These are phyloP conservation scores for Teratosphaeria nubilosa DNA, from an alignment of 2,329 filamentous ascomycete genomes.

Conservation along the genomic window DNA sequence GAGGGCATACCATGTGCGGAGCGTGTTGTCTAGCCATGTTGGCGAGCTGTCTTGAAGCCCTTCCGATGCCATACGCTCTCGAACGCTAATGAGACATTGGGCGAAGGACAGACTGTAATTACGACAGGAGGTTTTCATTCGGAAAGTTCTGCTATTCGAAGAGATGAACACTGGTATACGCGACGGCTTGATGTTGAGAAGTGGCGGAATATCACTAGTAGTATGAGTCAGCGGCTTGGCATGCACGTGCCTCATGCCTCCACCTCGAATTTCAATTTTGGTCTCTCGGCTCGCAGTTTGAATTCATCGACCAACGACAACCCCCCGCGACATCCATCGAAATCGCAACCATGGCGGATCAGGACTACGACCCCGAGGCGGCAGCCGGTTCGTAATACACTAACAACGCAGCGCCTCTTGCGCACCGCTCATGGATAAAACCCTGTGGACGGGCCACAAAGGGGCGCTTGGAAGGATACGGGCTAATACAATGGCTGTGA, in stretches of 20 bases:
- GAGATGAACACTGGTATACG: too few relatives aligned
- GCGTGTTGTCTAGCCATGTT: too few relatives aligned
- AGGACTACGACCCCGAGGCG: conserved; percentile 90
- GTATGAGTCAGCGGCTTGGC: neutral
- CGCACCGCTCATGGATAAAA: conserved; percentile 24
- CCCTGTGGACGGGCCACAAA: conserved; percentile 33
- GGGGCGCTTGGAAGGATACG: conserved; percentile 30
- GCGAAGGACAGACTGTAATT: too few relatives aligned
- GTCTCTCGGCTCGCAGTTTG: neutral
- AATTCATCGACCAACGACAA: neutral
- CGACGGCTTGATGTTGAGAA: too few relatives aligned
- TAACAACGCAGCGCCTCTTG: conserved; percentile 17
- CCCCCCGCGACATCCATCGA: conserved; percentile 2
- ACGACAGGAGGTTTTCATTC: too few relatives aligned
- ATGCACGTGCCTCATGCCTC: neutral
- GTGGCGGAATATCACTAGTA: too few relatives aligned
- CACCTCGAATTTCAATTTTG: neutral
- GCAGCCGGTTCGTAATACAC: conserved; percentile 57
- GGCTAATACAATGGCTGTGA: conserved; percentile 21
- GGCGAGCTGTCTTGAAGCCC: too few relatives aligned
- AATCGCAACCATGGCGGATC: conserved; percentile 65
- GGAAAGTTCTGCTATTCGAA: too few relatives aligned
- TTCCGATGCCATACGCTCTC: too few relatives aligned
- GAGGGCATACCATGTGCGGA: too few relatives aligned
- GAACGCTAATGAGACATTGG: too few relatives aligned